Evolutionary conservation across 306 rosid genomes (phyloP).

Genomic region (Vigna reflexopilosa): DNA sequence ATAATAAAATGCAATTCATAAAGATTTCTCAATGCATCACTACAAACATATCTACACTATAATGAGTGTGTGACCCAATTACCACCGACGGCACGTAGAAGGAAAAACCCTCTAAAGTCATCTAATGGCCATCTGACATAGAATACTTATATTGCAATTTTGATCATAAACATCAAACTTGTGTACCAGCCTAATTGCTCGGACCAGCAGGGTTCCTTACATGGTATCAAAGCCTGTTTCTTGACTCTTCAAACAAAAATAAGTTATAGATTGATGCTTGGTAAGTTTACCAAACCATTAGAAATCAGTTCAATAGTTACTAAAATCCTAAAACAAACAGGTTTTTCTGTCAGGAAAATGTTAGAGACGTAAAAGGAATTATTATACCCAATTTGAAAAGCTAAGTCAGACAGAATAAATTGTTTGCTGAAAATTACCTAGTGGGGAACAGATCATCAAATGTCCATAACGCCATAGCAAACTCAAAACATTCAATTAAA

Average conservation of each 20-base stretch:
- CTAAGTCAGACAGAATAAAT: constrained; percentile 23
- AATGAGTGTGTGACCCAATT: constrained; percentile 14
- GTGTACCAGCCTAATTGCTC: constrained; percentile 1
- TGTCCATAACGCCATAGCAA: constrained; percentile 16
- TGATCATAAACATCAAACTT: constrained; percentile 8
- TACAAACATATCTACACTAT: constrained; percentile 6
- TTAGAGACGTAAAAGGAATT: constrained; percentile 3
- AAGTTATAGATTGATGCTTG: constrained; percentile 2
- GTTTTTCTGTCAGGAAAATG: constrained; percentile 1
- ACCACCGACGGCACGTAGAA: constrained; percentile 35
- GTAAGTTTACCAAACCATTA: neutral
- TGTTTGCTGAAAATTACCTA: constrained; percentile 17
- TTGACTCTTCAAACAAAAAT: constrained; percentile 13
- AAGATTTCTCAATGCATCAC: constrained; percentile 10
- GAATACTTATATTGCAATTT: constrained; percentile 21
- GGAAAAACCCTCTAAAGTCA: constrained; percentile 18
- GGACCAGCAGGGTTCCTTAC: constrained; percentile 7
- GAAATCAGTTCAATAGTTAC: constrained; percentile 28
- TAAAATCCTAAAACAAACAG: constrained; percentile 12
- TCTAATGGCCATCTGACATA: constrained; percentile 12
- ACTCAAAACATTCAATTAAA: constrained; percentile 14
- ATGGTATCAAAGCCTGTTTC: constrained; percentile 24
- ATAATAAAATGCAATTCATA: constrained; percentile 37
- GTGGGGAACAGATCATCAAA: constrained; percentile 8
- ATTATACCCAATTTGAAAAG: neutral